phyloP scores from a whole-genome alignment of 208 protist species.

The Wallacemonas sp. region DNA sequence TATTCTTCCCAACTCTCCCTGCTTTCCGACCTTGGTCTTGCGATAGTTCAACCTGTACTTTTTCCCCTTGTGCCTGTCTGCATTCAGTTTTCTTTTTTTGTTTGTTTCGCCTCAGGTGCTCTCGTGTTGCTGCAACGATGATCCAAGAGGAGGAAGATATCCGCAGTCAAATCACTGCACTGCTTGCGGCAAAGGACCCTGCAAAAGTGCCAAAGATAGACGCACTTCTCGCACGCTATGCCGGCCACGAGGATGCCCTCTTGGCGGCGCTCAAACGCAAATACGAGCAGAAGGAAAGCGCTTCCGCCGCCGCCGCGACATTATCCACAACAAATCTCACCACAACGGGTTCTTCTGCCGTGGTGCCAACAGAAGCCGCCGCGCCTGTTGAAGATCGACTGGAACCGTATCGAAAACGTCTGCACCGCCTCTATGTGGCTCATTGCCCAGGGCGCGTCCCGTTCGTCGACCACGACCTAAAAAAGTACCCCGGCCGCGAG shows the following conservation, averaged over 20 bases:
- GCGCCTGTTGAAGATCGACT: constrained; percentile 7
- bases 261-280: constrained; percentile 29
- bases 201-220: constrained; percentile 25
- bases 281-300: constrained; percentile 11
- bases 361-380: too few species aligned
- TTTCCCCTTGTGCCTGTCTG: too few species aligned
- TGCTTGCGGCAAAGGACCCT: constrained; percentile 38
- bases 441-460: constrained; percentile 31
- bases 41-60: too few species aligned
- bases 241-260: constrained; percentile 30
- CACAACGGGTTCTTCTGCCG: too few species aligned
- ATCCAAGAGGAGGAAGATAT: neutral
- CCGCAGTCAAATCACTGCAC: constrained; percentile 17
- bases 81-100: too few species aligned
- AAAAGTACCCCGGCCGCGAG: constrained; percentile 37
- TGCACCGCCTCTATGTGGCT: constrained; percentile 28
- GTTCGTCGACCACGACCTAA: constrained; percentile 23
- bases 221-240: constrained; percentile 22
- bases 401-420: constrained; percentile 17
- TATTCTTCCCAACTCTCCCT: too few species aligned
- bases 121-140: too few species aligned
- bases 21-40: too few species aligned
- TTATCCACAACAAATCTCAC: too few species aligned
- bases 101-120: too few species aligned
- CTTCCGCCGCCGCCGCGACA: neutral